These are phyloP conservation scores for Phlyctochytrium planicorne DNA, from an alignment of 192 early-diverging fungal species.

Conservation along the genomic window DNA sequence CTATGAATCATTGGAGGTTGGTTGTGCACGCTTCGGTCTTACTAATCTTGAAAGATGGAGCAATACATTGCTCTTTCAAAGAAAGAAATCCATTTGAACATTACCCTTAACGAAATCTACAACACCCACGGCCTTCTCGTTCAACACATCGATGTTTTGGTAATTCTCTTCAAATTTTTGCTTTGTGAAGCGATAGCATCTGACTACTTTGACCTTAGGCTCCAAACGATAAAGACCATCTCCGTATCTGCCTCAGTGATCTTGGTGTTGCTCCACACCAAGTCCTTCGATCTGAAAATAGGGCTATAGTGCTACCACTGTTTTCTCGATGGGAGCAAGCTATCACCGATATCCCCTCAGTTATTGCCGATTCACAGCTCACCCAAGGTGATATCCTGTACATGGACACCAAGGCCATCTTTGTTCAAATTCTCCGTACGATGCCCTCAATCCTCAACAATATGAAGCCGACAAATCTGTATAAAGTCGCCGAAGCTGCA, in stretches of 20 bases:
- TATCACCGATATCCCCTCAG: constrained; percentile 63
- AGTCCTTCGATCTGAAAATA: constrained; percentile 78
- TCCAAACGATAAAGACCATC: constrained; percentile 76
- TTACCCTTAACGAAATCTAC: constrained; percentile 93
- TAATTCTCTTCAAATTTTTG: constrained; percentile 14
- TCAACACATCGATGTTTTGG: constrained; percentile 78
- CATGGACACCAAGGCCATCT: constrained; percentile 91
- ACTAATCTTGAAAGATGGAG: constrained; percentile 69
- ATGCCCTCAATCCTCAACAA: constrained; percentile 65
- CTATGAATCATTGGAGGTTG: constrained; percentile 83
- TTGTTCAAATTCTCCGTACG: constrained; percentile 90
- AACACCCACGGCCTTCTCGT: constrained; percentile 83
- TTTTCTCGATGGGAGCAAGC: constrained; percentile 82
- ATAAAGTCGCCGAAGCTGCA: constrained; percentile 77
- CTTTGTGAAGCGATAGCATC: not conserved
- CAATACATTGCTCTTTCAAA: constrained; percentile 95
- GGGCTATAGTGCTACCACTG: constrained; percentile 66
- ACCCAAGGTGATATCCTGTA: constrained; percentile 95
- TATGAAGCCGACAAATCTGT: constrained; percentile 59
- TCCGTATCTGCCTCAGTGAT: constrained; percentile 77
- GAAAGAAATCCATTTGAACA: constrained; percentile 84
- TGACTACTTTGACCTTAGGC: constrained; percentile 31
- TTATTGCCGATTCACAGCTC: constrained; percentile 78
- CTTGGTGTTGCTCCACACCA: constrained; percentile 70
- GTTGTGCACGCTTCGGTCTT: constrained; percentile 3